Base-by-base conservation (phyloP, 352 stramenopile species). In the Phytopythium cucurbitacearum region DNA sequence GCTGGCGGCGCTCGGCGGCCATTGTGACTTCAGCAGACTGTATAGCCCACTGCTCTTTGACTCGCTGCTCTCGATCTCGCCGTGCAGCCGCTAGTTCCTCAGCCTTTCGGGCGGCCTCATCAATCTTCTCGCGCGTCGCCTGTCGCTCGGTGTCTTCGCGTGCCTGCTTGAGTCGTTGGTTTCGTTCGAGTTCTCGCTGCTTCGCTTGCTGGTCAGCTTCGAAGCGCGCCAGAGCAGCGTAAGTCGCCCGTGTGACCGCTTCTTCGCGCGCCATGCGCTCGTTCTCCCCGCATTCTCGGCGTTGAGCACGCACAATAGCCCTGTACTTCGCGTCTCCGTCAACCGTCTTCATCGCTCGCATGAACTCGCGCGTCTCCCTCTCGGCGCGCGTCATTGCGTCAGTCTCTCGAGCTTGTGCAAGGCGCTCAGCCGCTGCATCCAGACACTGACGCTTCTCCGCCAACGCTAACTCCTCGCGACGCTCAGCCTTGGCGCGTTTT, bases 181-280 rank as follows among this genome's bases (percentile, higher is more conserved):
- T 28, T 28, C 21, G 21, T 28, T 28, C 66, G 2, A 78, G 33
- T 28, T 70, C 53, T 0, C 71, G 71, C 3, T 71, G 57, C 21
- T 72, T 63, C 7, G 43, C 57, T 3, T 12, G 36, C 3, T 9
- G 11, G 8, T 46, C 48, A 3, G 15, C 5, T 28, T 54, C 37
- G 44, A 36, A 12, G 0, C 38, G 35, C 10, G 48, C 36, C 7
- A 5, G 28, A 51, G 86, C 71, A 0, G 73, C 65, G 6, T 0
- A 76, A 40, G 38, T 89, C 85, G 6, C 74, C 65, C 39, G 53
- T 80, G 8, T 76, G 64, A 46, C 21, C 21, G 78, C 73, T 42
- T 91, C 77, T 51, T 91, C 72, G 1, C 83, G 53, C 33, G 78
- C 15, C 77, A 89, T 91, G 1, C 55, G 56, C 4, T 67, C 54